These are phyloP conservation scores for Chlamydomonas sp. DNA, from an alignment of 139 green algal genomes.

Conservation along the genomic window DNA sequence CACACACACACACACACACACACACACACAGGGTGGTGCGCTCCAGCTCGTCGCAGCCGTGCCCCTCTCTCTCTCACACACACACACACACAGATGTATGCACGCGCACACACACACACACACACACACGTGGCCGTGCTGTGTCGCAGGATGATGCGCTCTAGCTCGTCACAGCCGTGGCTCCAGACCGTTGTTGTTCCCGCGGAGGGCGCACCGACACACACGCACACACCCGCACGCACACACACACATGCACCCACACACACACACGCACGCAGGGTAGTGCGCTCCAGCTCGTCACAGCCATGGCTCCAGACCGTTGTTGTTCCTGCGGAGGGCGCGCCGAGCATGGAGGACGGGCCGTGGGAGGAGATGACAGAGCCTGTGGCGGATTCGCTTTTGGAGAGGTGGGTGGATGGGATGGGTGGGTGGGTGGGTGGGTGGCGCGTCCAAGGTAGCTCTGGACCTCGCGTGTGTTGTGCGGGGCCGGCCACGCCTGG, in stretches of 20 bases:
- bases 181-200: conserved; percentile 37
- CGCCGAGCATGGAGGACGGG: conserved; percentile 15
- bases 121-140: background rate
- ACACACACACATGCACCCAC: background rate
- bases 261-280: background rate
- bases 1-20: background rate
- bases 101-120: background rate
- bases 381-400: conserved; percentile 51
- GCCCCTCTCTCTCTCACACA: conserved; percentile 28
- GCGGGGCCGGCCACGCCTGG: background rate
- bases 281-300: background rate
- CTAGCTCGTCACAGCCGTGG: conserved; percentile 20
- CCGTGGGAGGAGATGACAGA: conserved; percentile 40
- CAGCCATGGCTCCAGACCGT: conserved; percentile 29
- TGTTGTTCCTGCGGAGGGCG: background rate
- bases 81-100: background rate
- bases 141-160: conserved; percentile 20
- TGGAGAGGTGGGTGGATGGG: conserved; percentile 16
- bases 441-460: too few species aligned
- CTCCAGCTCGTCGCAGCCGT: conserved; percentile 10
- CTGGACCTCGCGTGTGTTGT: too few species aligned
- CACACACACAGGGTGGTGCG: conserved; percentile 21
- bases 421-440: too few species aligned
- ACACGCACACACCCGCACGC: background rate
- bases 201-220: background rate